Conservation (phyloP, 805 yeast species). For the Metschnikowia arizonensis region DNA sequence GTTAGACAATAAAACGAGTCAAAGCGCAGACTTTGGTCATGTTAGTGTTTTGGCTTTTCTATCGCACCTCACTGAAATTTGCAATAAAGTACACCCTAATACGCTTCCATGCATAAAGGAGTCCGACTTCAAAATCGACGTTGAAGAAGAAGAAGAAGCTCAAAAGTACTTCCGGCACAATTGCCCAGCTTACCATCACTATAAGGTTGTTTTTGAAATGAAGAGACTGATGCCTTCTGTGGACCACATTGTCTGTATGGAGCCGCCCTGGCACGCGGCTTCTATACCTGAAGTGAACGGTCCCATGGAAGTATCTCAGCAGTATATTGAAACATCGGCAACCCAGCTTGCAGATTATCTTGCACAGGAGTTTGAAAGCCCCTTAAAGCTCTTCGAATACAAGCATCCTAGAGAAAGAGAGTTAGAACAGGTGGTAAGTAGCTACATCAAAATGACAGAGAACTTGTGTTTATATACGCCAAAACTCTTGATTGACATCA, state of each 20-base stretch:
- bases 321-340: neutral
- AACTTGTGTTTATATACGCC: neutral
- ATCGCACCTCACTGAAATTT: slow-evolving; percentile 3
- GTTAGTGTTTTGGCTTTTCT: slow-evolving; percentile 4
- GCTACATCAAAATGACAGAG: neutral
- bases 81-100: slow-evolving; percentile 6
- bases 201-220: slow-evolving; percentile 10
- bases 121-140: slow-evolving; percentile 12
- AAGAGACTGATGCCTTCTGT: neutral
- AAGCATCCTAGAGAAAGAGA: neutral
- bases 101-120: slow-evolving; percentile 11
- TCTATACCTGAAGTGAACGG: neutral
- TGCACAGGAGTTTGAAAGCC: neutral
- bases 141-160: slow-evolving; percentile 3
- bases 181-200: slow-evolving; percentile 11
- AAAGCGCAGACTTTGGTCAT: neutral
- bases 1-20: neutral
- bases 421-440: neutral
- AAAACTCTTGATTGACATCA: neutral
- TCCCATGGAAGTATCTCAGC: neutral
- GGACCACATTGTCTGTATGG: neutral
- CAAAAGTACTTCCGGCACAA: slow-evolving; percentile 5
- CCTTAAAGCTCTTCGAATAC: neutral
- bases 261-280: neutral
- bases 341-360: slow-evolving; percentile 2